Percentiles rank a stretch among this genome's conserved stretches.
These are phyloP conservation scores for Petunia hybrid DNA, from an alignment of 305 asterid species.

Conservation along the genomic window DNA sequence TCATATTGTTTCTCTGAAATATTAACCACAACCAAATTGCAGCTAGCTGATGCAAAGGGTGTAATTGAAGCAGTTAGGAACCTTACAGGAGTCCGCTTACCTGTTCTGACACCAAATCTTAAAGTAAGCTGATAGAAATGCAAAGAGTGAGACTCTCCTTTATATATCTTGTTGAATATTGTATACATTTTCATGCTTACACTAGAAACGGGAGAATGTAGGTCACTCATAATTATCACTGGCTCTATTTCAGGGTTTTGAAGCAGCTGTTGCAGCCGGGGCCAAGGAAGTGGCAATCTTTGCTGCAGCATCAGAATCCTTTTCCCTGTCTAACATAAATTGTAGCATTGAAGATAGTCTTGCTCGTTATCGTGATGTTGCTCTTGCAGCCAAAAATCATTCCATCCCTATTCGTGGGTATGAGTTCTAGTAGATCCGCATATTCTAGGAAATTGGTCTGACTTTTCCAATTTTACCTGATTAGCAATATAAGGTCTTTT, in stretches of 20 bases:
- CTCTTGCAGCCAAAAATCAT: constrained; percentile 69
- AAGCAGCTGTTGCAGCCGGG: constrained; percentile 83
- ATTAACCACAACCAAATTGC: constrained; percentile 42
- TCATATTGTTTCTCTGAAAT: constrained; percentile 31
- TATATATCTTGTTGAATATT: constrained; percentile 8
- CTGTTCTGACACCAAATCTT: constrained; percentile 90
- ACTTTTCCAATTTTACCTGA: neutral
- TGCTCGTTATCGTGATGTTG: constrained; percentile 75
- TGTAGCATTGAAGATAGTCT: constrained; percentile 87
- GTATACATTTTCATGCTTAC: constrained; percentile 2
- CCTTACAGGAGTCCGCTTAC: constrained; percentile 62
- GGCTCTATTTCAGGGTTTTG: constrained; percentile 67
- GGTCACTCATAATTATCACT: neutral
- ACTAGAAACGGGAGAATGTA: neutral
- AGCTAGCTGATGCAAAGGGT: constrained; percentile 91
- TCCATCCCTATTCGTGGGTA: constrained; percentile 91
- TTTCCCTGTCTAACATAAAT: constrained; percentile 78
- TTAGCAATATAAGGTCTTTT: neutral
- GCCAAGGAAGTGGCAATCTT: constrained; percentile 94
- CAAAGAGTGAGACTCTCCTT: constrained; percentile 14
- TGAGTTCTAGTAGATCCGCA: constrained; percentile 37
- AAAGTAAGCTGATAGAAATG: constrained; percentile 56
- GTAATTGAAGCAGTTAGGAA: constrained; percentile 73
- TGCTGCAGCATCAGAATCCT: constrained; percentile 94
- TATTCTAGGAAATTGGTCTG: neutral